These are phyloP conservation scores for Fremontodendron californicum DNA, from an alignment of 345 rosid species.

Conservation along the genomic window DNA sequence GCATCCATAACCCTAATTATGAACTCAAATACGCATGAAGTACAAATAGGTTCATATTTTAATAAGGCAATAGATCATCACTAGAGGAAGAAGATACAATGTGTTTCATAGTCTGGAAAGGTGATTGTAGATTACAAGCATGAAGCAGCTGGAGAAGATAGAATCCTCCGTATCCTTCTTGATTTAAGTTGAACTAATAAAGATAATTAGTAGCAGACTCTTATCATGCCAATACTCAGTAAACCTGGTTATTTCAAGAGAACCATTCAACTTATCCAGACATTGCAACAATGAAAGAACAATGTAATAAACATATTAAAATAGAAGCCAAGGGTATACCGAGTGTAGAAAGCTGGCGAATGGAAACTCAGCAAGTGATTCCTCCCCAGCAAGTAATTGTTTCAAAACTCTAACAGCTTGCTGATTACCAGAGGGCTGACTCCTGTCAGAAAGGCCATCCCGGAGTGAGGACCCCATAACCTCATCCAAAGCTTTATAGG, in stretches of 20 bases:
- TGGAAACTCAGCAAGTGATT: slow-evolving; percentile 94
- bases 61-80: neutral
- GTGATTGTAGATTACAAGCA: neutral
- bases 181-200: neutral
- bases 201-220: neutral
- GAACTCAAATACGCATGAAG: neutral
- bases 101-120: neutral
- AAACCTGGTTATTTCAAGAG: neutral
- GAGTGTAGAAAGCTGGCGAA: slow-evolving; percentile 74
- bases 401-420: slow-evolving; percentile 31
- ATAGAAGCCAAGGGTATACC: slow-evolving; percentile 38
- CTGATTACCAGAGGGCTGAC: slow-evolving; percentile 32
- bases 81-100: neutral
- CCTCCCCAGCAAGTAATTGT: slow-evolving; percentile 57
- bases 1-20: neutral
- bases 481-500: slow-evolving; percentile 55
- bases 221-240: neutral
- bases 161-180: neutral
- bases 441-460: slow-evolving; percentile 37
- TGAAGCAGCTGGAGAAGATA: neutral
- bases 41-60: neutral
- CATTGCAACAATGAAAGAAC: neutral
- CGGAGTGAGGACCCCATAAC: slow-evolving; percentile 47
- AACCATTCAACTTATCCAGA: slow-evolving; percentile 6
- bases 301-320: neutral